phyloP scores from a whole-genome alignment of 331 rosid species.

The Malus hybrid region DNA sequence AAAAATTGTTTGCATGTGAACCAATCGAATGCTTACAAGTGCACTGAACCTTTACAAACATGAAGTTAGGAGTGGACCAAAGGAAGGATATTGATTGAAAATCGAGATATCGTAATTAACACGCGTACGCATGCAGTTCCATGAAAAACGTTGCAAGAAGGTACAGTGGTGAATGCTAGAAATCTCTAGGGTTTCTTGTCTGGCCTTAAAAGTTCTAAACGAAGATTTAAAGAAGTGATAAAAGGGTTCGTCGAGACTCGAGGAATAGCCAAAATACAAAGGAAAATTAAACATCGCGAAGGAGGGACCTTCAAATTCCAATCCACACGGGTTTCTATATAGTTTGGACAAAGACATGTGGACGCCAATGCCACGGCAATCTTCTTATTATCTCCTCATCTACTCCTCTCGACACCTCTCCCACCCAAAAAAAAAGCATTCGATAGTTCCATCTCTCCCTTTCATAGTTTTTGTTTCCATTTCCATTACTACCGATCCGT shows the following conservation, averaged over 20 bases:
- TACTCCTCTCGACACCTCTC: constrained; percentile 5
- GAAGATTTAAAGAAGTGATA: not conserved
- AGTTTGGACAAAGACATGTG: constrained; percentile 20
- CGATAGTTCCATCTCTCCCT: constrained; percentile 5
- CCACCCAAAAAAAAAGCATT: not conserved
- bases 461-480: not conserved
- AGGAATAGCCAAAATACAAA: not conserved
- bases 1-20: not conserved
- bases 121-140: not conserved
- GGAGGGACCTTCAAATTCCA: not conserved
- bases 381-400: constrained; percentile 27
- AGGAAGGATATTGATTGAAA: not conserved
- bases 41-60: not conserved
- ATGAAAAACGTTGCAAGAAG: not conserved
- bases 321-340: not conserved
- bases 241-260: not conserved
- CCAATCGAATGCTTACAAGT: constrained; percentile 10
- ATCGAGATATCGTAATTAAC: not conserved
- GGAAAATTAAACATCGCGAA: not conserved
- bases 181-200: not conserved
- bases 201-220: not conserved
- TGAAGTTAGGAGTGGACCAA: not conserved
- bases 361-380: constrained; percentile 35
- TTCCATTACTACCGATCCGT: not conserved
- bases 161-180: not conserved